Evolutionary conservation across 331 rosid genomes (phyloP).

Genomic region (Cydonia oblonga): DNA sequence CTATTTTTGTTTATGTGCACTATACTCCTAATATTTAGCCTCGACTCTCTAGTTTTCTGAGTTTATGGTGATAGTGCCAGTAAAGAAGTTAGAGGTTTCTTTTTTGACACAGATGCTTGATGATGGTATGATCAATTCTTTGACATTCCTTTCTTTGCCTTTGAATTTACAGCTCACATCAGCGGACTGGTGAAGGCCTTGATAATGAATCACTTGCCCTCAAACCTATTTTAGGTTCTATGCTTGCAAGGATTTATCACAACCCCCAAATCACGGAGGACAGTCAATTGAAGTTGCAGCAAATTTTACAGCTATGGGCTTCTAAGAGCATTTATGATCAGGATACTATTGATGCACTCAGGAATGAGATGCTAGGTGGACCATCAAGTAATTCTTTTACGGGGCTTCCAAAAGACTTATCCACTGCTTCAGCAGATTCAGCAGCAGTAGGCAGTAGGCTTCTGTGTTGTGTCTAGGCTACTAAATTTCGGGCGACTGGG

Average conservation of each 20-base stretch:
- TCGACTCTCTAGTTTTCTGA: neutral
- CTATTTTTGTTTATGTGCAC: neutral
- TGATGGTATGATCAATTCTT: neutral
- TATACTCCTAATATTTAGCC: neutral
- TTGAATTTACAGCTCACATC: slow-evolving; percentile 42
- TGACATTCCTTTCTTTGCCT: neutral
- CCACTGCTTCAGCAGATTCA: slow-evolving; percentile 46
- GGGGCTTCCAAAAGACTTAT: slow-evolving; percentile 46
- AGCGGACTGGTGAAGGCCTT: slow-evolving; percentile 49
- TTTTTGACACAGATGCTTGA: neutral
- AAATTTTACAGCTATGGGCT: slow-evolving; percentile 88
- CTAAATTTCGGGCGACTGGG: neutral
- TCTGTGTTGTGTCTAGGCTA: neutral
- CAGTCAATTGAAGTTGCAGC: slow-evolving; percentile 67
- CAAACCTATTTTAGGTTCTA: slow-evolving; percentile 73
- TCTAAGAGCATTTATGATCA: slow-evolving; percentile 72
- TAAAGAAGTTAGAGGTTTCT: neutral
- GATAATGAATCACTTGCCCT: slow-evolving; percentile 85
- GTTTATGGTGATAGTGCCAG: neutral
- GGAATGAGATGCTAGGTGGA: slow-evolving; percentile 80
- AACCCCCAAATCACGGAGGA: slow-evolving; percentile 85
- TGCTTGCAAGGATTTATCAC: slow-evolving; percentile 88
- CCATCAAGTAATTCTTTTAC: slow-evolving; percentile 43
- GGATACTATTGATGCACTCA: slow-evolving; percentile 53
- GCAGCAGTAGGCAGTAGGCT: slow-evolving; percentile 33